Evolutionary conservation across 2,329 filamentous ascomycete genomes (phyloP), one percentile per base, ranked within the genome.

Genomic region (Laburnicola sp.): DNA sequence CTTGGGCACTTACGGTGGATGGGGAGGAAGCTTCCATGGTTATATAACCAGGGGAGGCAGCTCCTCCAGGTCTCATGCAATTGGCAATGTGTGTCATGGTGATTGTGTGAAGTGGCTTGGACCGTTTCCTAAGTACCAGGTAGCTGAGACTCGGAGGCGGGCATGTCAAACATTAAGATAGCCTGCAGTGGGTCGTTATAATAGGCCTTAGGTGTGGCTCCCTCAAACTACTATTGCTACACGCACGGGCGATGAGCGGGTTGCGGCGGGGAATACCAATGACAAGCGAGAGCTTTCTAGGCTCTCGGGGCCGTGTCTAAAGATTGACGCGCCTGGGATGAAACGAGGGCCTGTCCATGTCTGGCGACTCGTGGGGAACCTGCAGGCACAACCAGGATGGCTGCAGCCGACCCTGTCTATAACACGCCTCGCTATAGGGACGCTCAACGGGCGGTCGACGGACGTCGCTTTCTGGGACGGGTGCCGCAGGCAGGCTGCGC

Each of bases 1-100:
- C 39, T 55, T 53, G 49, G 51, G 66, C 66, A 69, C 68, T 68
- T 68, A 72, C 69, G 42, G 48, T 56, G 45, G 55, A 59, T 28
- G 53, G 65, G 54, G 58, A 58, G 63, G 70, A 66, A 52, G 69
- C 67, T 69, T 71, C 70, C 48, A 63, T 57, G 41, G 59, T 58
- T 72, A 74, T 73, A 72, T 72, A 73, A 70, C 71, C 60, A 53
- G 62, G 61, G 45, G 63, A 60, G 51, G 59, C 67, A 48, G 66
- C 61, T 59, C 63, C 61, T 45, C 63, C 63, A 37, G 58, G 65
- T 47, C 72, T 69, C 58, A 74, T 72, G 69, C 71, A 74, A 68
- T 72, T 73, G 65, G 73, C 71, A 61, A 75, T 75, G 67, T 75
- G 72, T 71, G 70, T 69, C 71, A 74, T 74, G 68, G 65, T 58